These are phyloP conservation scores for Scenedesmus sp. DNA, from an alignment of 163 green algal species.

Conservation along the genomic window DNA sequence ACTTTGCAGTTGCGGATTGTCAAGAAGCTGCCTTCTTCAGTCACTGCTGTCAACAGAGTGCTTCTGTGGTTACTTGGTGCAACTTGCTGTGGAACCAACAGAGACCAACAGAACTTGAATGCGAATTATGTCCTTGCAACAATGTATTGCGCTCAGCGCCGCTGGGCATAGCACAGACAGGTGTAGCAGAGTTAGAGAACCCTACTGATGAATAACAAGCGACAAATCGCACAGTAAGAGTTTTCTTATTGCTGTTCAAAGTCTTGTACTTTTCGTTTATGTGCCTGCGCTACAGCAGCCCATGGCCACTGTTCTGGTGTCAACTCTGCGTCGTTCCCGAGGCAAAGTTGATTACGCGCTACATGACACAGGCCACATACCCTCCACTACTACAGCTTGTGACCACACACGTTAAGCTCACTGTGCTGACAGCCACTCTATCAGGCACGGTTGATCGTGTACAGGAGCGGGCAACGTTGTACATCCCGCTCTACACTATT, in stretches of 20 bases:
- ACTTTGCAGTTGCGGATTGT: neutral
- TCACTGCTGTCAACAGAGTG: neutral
- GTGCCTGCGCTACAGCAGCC: neutral
- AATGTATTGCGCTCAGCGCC: too few species aligned
- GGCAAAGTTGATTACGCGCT: neutral
- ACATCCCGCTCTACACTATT: neutral
- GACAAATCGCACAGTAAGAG: neutral
- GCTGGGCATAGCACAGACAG: neutral
- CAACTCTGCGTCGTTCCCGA: neutral
- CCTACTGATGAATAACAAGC: neutral
- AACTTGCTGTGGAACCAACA: neutral
- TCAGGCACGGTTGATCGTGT: neutral
- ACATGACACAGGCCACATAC: neutral
- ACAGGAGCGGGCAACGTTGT: neutral
- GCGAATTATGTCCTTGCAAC: too few species aligned
- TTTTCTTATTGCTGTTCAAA: neutral
- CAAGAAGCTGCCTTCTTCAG: neutral
- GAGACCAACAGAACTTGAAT: too few species aligned
- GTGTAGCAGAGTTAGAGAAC: neutral
- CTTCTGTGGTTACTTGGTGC: neutral
- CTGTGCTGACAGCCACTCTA: neutral
- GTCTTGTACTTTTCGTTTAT: neutral
- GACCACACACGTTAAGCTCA: neutral
- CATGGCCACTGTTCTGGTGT: neutral
- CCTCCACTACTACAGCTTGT: neutral